Evolutionary conservation across 2,329 filamentous ascomycete genomes (phyloP).

Genomic region (Alternaria sp.): DNA sequence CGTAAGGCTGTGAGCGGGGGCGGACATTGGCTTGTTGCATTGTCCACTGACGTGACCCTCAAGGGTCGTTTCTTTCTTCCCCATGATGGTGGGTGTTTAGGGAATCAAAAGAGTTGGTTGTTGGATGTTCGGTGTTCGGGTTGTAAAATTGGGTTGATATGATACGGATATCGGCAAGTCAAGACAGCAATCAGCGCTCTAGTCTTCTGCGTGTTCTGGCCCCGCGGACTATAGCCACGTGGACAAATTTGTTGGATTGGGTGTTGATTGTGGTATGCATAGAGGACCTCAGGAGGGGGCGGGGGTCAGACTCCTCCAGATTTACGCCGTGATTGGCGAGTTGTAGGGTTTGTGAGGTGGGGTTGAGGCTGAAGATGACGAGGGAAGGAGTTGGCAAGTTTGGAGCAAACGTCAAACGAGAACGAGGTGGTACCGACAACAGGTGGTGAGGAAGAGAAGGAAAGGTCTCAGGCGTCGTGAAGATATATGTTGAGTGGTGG

Average conservation of each 20-base stretch:
- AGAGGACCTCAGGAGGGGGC: conserved; percentile 36
- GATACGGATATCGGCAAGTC: background rate
- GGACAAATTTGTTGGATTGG: conserved; percentile 28
- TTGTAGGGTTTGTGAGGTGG: background rate
- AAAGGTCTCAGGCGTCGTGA: background rate
- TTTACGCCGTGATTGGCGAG: conserved; percentile 35
- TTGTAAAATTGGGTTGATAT: background rate
- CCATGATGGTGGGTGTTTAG: conserved; percentile 21
- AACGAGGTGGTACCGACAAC: background rate
- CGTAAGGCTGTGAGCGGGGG: conserved; percentile 67
- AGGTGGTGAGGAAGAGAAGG: background rate
- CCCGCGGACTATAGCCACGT: conserved; percentile 20
- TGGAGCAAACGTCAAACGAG: background rate
- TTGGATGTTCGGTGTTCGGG: background rate
- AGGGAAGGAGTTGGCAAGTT: background rate
- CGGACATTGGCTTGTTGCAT: conserved; percentile 59
- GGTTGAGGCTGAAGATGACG: background rate
- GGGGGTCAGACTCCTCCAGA: conserved; percentile 37
- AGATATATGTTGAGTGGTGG: background rate
- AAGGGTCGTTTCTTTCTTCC: conserved; percentile 22
- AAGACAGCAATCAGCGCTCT: conserved; percentile 7
- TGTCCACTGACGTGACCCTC: conserved; percentile 49
- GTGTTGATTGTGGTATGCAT: conserved; percentile 28
- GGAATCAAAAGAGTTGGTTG: background rate
- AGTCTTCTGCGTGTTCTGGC: conserved; percentile 28